phyloP scores from a whole-genome alignment of 176 grass and related monocot species.

The Luzula sylvatica region DNA sequence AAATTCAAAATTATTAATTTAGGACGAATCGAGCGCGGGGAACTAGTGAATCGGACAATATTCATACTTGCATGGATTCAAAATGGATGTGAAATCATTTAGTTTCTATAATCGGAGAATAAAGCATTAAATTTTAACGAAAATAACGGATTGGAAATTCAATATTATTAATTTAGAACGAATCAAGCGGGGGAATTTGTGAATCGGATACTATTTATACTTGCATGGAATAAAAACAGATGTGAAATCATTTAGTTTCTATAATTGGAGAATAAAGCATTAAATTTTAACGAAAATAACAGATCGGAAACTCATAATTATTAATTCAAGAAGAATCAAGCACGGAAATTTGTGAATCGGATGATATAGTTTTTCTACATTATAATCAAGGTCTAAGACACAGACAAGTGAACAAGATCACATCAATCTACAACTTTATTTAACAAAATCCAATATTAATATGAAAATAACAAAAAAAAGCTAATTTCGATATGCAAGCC shows the following conservation, averaged over 20 bases:
- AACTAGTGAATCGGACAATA: not conserved
- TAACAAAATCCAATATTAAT: not conserved
- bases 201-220: not conserved
- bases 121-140: no score
- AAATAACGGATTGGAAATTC: not conserved
- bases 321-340: no score
- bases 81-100: no score
- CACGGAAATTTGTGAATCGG: not conserved
- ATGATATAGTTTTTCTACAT: not conserved
- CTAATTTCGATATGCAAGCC: slow-evolving; percentile 13
- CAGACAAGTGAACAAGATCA: no score
- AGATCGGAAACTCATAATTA: no score
- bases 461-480: not conserved
- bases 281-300: no score
- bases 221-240: no score
- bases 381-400: not conserved
- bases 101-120: no score
- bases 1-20: not conserved
- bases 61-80: not conserved
- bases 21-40: not conserved
- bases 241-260: no score
- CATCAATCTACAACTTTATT: not conserved
- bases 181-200: not conserved
- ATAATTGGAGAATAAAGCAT: no score
- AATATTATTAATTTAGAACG: not conserved